A percentile compares a stretch with the other conserved stretches of the same genome.
phyloP scores from a whole-genome alignment of 306 rosid genomes.

The Pyrus communis region DNA sequence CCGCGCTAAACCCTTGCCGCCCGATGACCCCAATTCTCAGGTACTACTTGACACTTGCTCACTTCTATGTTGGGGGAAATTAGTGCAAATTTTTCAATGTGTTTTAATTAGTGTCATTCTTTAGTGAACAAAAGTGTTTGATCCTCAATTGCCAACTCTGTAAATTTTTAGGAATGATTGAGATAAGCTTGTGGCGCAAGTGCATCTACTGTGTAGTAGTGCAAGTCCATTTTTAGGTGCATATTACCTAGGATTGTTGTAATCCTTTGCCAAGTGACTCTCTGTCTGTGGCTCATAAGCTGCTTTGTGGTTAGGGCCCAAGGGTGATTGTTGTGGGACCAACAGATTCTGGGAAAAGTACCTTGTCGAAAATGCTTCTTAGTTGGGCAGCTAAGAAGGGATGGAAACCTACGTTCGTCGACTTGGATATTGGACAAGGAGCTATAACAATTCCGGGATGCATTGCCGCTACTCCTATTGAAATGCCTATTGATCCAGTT shows the following conservation, averaged over 20 bases:
- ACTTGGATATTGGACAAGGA: constrained; percentile 97
- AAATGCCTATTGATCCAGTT: constrained; percentile 91
- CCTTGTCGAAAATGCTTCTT: constrained; percentile 87
- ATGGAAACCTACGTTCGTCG: constrained; percentile 90
- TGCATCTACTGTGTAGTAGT: neutral
- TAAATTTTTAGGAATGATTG: neutral
- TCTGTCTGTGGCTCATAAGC: neutral
- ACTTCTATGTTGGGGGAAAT: neutral
- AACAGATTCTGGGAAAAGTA: constrained; percentile 85
- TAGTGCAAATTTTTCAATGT: neutral
- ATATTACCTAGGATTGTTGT: neutral
- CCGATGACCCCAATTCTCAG: constrained; percentile 42
- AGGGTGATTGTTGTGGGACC: constrained; percentile 96
- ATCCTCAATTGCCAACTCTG: too few relatives aligned
- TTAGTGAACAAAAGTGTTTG: too few relatives aligned
- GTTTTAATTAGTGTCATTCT: neutral
- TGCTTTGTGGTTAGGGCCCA: constrained; percentile 68
- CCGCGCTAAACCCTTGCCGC: constrained; percentile 86
- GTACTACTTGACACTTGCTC: neutral
- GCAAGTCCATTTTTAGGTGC: neutral
- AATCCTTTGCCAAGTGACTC: constrained; percentile 9
- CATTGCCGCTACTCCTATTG: constrained; percentile 93
- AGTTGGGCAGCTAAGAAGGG: constrained; percentile 98
- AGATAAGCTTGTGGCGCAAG: neutral
- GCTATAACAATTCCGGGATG: constrained; percentile 88